Evolutionary conservation across 352 stramenopile species (phyloP).

Genomic region (Aphanomyces stellatus): DNA sequence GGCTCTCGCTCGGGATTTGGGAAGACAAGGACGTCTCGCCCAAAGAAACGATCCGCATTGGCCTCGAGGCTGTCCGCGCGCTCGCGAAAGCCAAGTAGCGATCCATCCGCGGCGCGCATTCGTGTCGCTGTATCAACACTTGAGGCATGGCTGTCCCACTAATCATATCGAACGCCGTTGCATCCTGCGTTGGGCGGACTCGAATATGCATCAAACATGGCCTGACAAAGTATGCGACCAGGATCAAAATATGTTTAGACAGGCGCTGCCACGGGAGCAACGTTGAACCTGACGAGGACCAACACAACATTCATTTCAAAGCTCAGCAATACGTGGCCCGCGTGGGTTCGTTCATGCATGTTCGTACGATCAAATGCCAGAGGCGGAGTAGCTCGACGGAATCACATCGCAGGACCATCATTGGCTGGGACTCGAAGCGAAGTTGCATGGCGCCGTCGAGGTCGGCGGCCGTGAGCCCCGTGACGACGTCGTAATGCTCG

Average conservation of each 20-base stretch:
- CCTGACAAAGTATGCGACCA: too few relatives aligned
- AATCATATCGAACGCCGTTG: too few relatives aligned
- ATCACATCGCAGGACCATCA: conserved; percentile 24
- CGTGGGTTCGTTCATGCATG: conserved; percentile 13
- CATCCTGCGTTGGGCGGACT: too few relatives aligned
- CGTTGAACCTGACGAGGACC: too few relatives aligned
- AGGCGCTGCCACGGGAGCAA: too few relatives aligned
- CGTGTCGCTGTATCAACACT: not conserved
- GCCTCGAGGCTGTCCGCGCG: conserved; percentile 39
- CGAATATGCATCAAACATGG: too few relatives aligned
- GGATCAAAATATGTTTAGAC: too few relatives aligned
- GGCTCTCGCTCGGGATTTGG: conserved; percentile 46
- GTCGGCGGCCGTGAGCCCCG: conserved; percentile 51
- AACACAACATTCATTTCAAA: not conserved
- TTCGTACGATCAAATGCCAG: conserved; percentile 10
- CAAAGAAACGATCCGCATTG: conserved; percentile 65
- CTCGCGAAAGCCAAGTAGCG: conserved; percentile 13
- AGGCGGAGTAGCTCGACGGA: conserved; percentile 6
- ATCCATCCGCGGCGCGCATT: not conserved
- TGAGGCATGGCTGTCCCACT: too few relatives aligned
- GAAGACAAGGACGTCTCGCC: conserved; percentile 47
- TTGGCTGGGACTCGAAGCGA: conserved; percentile 41
- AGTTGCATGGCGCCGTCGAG: conserved; percentile 60
- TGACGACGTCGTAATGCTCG: conserved; percentile 48
- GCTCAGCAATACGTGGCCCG: not conserved